Base-by-base conservation (phyloP, 1,139 yeast genomes). In the Suzukiozyma palmioleophila region DNA sequence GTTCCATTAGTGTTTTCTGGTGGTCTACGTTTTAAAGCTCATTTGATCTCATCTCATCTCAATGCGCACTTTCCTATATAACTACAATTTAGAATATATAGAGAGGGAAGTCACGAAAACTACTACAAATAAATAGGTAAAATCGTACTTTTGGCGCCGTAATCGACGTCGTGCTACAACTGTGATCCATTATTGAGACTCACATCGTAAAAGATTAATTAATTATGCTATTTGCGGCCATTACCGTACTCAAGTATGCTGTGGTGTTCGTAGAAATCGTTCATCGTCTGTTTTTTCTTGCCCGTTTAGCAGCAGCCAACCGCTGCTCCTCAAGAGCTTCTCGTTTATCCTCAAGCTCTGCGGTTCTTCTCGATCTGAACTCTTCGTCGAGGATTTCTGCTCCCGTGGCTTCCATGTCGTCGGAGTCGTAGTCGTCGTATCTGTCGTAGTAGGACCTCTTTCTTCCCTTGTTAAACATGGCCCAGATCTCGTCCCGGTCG, bases 391-490 rank as follows among this genome's bases (percentile, higher is more conserved):
- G 64, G 31, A 90, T 79, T 49, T 90, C 96, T 24, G 81, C 81
- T 15, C 96, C 97, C 1, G 94, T 84, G 7, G 96, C 96, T 56
- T 90, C 97, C 97, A 90, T 90, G 53, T 86, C 95, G 43, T 82
- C 87, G 27, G 74, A 73, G 32, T 64, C 69, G 39, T 81, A 80
- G 41, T 80, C 82, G 42, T 75, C 79, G 44, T 70, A 70, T 32
- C 66, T 59, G 28, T 64, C 63, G 45, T 66, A 68, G 36, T 69
- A 62, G 1, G 66, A 53, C 33, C 82, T 62, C 41, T 73, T 67
- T 47, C 73, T 73, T 3, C 89, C 87, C 40, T 79, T 72, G 54
- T 81, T 83, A 59, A 89, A 85, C 60, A 90, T 75, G 27, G 81
- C 79, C 96, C 96, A 88, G 36, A 90, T 89, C 57, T 89, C 96